Conservation (phyloP, 2,329 filamentous ascomycete species). For the Penicillium psychrosexuale region DNA sequence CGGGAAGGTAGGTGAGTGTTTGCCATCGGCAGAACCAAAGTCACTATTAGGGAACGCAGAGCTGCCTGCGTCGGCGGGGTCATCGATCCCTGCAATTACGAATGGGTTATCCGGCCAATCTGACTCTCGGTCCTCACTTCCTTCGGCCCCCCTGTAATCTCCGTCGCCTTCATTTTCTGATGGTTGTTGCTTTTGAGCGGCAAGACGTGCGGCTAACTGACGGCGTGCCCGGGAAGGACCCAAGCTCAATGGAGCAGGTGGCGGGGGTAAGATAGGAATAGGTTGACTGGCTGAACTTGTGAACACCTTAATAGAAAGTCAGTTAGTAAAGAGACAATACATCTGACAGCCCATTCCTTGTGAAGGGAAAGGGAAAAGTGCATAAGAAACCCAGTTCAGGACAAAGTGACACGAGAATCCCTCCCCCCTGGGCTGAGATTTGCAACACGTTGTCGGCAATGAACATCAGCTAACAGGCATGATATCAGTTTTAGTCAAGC, state of each 20-base stretch:
- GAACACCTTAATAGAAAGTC: constrained; percentile 25
- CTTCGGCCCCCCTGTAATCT: constrained; percentile 21
- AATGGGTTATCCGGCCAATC: constrained; percentile 39
- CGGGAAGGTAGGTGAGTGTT: constrained; percentile 37
- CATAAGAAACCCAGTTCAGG: background rate
- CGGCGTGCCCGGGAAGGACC: constrained; percentile 81
- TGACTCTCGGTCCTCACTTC: constrained; percentile 25
- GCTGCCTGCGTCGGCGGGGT: constrained; percentile 29
- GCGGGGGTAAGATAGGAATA: constrained; percentile 48
- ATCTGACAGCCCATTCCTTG: background rate
- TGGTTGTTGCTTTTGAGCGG: constrained; percentile 67
- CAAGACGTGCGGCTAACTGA: constrained; percentile 83
- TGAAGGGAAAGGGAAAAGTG: background rate
- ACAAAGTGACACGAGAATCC: background rate
- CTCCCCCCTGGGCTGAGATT: background rate
- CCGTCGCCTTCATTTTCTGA: constrained; percentile 40
- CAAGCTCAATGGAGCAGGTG: constrained; percentile 78
- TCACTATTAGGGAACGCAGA: constrained; percentile 34
- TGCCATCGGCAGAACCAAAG: constrained; percentile 27
- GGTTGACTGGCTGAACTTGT: constrained; percentile 39
- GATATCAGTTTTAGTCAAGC: background rate
- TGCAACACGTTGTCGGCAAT: background rate
- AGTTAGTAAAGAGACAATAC: constrained; percentile 12
- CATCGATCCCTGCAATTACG: constrained; percentile 38
- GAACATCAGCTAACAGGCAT: background rate